Percentiles rank a stretch among this genome's conserved stretches.
phyloP scores from a whole-genome alignment of 1,284 basidiomycete species.

The Dichomitus squalens region DNA sequence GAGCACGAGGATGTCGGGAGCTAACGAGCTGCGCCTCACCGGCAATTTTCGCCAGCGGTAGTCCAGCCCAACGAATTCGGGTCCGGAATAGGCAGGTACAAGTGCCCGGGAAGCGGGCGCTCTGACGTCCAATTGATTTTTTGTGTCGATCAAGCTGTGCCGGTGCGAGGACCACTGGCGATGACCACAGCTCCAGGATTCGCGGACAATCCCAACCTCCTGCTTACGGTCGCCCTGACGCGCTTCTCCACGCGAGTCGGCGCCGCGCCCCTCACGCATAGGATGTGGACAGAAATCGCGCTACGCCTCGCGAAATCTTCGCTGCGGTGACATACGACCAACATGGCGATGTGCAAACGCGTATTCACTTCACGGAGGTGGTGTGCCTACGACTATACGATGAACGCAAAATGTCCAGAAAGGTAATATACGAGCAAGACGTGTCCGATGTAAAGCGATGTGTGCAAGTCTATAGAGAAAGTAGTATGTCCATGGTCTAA shows the following conservation, averaged over 20 bases:
- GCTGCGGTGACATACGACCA: neutral
- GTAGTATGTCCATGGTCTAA: neutral
- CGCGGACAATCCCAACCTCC: constrained; percentile 4
- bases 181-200: constrained; percentile 12
- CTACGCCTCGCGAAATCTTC: neutral
- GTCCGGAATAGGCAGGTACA: no score
- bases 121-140: neutral
- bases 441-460: no score
- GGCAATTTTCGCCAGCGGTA: neutral
- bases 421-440: no score
- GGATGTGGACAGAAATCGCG: no score
- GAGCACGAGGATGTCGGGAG: neutral
- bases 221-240: no score
- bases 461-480: neutral
- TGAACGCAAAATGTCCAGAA: no score
- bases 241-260: constrained; percentile 2
- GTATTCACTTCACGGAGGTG: neutral
- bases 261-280: neutral
- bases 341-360: no score
- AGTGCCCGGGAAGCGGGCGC: neutral
- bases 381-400: neutral
- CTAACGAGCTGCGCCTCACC: neutral
- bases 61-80: neutral
- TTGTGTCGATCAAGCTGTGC: constrained; percentile 5
- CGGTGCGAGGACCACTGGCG: neutral